Percentiles rank a stretch among this genome's conserved stretches.
Evolutionary conservation across 2,329 filamentous ascomycete genomes (phyloP).

Genomic region (Pyricularia sp.): DNA sequence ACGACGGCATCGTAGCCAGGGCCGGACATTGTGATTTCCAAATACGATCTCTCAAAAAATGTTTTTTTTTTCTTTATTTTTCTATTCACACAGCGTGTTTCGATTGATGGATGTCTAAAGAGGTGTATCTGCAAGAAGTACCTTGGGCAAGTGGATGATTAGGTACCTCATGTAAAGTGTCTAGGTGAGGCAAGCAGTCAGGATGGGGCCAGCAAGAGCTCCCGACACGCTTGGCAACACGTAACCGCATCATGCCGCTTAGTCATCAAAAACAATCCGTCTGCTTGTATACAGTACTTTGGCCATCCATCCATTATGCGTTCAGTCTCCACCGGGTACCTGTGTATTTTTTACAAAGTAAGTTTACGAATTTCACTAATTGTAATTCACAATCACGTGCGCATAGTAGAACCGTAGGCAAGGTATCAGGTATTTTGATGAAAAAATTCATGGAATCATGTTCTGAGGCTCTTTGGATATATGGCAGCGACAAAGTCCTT

Average conservation of each 20-base stretch:
- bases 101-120: not conserved
- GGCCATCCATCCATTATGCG: too few relatives aligned
- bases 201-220: not conserved
- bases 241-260: not conserved
- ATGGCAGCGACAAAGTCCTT: conserved; percentile 1
- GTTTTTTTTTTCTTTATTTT: too few relatives aligned
- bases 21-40: conserved; percentile 55
- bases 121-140: not conserved
- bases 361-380: not conserved
- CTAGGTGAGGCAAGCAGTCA: not conserved
- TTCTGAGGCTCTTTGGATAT: not conserved
- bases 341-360: too few relatives aligned
- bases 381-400: not conserved
- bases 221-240: not conserved
- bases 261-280: not conserved
- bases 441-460: not conserved
- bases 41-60: not conserved
- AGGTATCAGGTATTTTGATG: not conserved
- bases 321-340: too few relatives aligned
- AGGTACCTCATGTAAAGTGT: not conserved
- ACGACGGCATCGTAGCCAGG: conserved; percentile 96
- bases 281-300: not conserved
- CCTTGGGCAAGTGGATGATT: not conserved
- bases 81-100: not conserved
- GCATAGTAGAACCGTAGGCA: not conserved